Evolutionary conservation across 129 eudicot genomes (phyloP), one percentile per base, ranked within the genome.

Genomic region (Dittrichia graveolens): DNA sequence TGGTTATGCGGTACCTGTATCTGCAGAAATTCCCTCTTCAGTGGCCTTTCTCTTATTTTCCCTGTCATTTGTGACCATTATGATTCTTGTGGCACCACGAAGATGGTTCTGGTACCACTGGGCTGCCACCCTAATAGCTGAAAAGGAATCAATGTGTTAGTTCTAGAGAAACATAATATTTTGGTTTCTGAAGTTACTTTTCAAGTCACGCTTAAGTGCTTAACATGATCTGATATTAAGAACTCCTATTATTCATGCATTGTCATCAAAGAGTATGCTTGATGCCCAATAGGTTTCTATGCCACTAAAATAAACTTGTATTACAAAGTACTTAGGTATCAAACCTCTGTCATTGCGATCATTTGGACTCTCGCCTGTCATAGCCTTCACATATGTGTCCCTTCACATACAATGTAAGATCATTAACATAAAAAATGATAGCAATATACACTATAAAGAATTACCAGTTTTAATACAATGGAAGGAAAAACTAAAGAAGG

Each of bases 281-380:
- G 48, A 39, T 34, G 4, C 45, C 6, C n/a, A 14, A 39, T 61
- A 61, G 15, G 48, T n/a, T 61, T 39, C 65, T 60, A 59, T 0
- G 18, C 65, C 65, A 34, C 13, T 60, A 9, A 60, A 11, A 5
- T 60, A 37, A 2, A 37, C 15, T 59, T 7, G 50, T 10, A 44
- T 52, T 44, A 16, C 41, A 45, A 45, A 5, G 52, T 13, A 39
- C 5, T 24, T 65, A 61, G 47, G 54, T 44, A 61, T 61, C 83
- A 65, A 31, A 92, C 98, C 98, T 93, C 98, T 87, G 79, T 93
- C 98, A 81, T 93, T 93, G 70, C 98, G 87, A 80, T 93, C 98
- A 74, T 93, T 93, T 69, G 95, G 95, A 80, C 82, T 87, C 74
- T 93, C 96, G 10, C 95, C 96, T 47, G 71, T 79, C 95, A 89